phyloP scores from a whole-genome alignment of 148 eudicot genomes.

The Silene conica region DNA sequence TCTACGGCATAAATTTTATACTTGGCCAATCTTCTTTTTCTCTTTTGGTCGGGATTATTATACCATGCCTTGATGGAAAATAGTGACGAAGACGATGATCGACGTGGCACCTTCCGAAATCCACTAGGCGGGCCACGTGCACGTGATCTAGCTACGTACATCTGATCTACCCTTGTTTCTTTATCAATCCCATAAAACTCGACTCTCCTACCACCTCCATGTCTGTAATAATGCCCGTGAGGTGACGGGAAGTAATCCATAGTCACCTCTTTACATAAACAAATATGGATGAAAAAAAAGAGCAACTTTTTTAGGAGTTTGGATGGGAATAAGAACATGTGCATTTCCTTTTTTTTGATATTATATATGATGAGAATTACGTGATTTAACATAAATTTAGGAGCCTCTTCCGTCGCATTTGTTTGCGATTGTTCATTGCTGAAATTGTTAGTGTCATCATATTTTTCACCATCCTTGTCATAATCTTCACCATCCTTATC shows the following conservation, averaged over 20 bases:
- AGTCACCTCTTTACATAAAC: slow-evolving; percentile 8
- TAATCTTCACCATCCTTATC: background rate
- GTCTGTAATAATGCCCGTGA: slow-evolving; percentile 4
- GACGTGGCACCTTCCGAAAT: background rate
- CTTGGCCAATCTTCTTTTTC: slow-evolving; percentile 40
- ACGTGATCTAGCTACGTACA: slow-evolving; percentile 30
- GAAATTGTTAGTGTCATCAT: too few relatives aligned
- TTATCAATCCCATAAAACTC: slow-evolving; percentile 15
- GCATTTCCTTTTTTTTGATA: background rate
- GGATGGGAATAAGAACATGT: background rate
- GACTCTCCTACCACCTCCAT: slow-evolving; percentile 23
- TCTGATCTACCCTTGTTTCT: slow-evolving; percentile 18
- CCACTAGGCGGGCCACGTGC: slow-evolving; percentile 11
- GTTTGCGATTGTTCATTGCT: too few relatives aligned
- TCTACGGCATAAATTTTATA: slow-evolving; percentile 43
- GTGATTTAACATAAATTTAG: slow-evolving; percentile 22
- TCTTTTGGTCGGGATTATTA: slow-evolving; percentile 32
- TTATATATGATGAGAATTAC: background rate
- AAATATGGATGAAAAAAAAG: background rate
- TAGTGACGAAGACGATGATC: background rate
- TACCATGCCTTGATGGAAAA: slow-evolving; percentile 30
- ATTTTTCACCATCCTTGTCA: too few relatives aligned
- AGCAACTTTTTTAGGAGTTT: background rate
- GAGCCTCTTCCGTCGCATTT: too few relatives aligned
- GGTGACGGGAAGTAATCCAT: slow-evolving; percentile 23